These are phyloP conservation scores for Mortierella sp. DNA, from an alignment of 371 early-diverging fungal genomes.

Conservation along the genomic window DNA sequence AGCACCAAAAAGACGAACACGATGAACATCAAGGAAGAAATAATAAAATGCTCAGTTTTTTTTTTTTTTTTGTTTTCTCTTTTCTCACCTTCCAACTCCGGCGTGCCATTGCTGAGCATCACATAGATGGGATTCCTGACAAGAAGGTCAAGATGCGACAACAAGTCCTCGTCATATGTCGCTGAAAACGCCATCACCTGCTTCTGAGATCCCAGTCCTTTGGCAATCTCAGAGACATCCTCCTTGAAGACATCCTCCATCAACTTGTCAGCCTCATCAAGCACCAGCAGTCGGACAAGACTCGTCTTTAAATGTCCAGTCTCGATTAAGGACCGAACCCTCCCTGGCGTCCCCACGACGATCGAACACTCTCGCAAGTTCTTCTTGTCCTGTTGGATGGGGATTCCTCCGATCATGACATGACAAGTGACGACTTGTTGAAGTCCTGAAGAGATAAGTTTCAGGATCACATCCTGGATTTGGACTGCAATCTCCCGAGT, in stretches of 20 bases:
- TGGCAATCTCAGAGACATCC: conserved; percentile 38
- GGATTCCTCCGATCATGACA: conserved; percentile 91
- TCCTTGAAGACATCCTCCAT: conserved; percentile 63
- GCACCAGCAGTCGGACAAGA: conserved; percentile 82
- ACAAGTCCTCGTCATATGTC: conserved; percentile 66
- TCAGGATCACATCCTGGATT: conserved; percentile 82
- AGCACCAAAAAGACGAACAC: no score
- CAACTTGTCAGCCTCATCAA: conserved; percentile 98
- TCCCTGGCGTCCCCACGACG: conserved; percentile 93
- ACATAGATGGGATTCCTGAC: conserved; percentile 66
- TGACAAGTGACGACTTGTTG: conserved; percentile 71
- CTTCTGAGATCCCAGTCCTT: conserved; percentile 47
- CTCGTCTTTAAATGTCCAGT: conserved; percentile 69
- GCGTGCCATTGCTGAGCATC: conserved; percentile 69
- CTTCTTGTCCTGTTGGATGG: conserved; percentile 73
- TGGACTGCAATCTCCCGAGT: conserved; percentile 96
- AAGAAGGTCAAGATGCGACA: conserved; percentile 53
- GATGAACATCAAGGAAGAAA: no score
- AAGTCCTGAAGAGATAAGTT: conserved; percentile 63
- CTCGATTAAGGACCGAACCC: conserved; percentile 85
- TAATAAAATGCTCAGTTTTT: neutral
- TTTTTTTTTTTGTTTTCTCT: no score
- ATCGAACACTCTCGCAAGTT: conserved; percentile 78
- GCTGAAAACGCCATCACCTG: conserved; percentile 75
- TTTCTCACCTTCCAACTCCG: conserved; percentile 63